phyloP scores from a whole-genome alignment of 1,284 basidiomycete species.

The Marasmius tenuissimus region DNA sequence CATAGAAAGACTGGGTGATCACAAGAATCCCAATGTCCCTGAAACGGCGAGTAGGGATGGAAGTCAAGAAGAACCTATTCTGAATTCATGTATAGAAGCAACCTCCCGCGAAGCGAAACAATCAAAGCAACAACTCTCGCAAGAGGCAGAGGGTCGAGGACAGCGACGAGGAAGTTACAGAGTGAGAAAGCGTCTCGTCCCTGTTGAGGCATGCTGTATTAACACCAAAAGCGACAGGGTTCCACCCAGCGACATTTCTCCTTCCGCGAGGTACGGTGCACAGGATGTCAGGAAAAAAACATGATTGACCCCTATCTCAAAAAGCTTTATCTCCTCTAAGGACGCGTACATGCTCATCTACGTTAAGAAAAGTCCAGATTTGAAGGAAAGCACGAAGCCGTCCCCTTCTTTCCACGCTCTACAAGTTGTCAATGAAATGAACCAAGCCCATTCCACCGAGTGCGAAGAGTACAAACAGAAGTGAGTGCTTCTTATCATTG shows the following conservation, averaged over 20 bases:
- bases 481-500: conserved; percentile 33
- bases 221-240: not conserved
- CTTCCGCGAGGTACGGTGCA: not conserved
- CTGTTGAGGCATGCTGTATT: not conserved
- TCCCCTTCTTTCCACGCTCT: conserved; percentile 53
- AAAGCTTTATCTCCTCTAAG: conserved; percentile 56
- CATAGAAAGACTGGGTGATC: conserved; percentile 51
- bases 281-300: not conserved
- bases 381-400: conserved; percentile 11
- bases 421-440: conserved; percentile 54
- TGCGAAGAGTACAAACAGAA: conserved; percentile 51
- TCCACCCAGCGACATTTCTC: not conserved
- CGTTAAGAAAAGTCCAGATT: conserved; percentile 25
- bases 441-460: conserved; percentile 50
- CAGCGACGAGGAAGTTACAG: conserved; percentile 56
- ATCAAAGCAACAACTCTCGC: conserved; percentile 29
- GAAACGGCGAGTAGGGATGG: conserved; percentile 13
- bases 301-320: conserved; percentile 17
- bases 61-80: not conserved
- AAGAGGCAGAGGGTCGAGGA: conserved; percentile 56
- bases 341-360: conserved; percentile 96
- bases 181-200: conserved; percentile 28
- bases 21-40: conserved; percentile 25
- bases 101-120: conserved; percentile 19
- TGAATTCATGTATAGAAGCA: conserved; percentile 5